Evolutionary conservation across 1,139 yeast genomes (phyloP).

Genomic region (Yamadazyma atmosphaerica): DNA sequence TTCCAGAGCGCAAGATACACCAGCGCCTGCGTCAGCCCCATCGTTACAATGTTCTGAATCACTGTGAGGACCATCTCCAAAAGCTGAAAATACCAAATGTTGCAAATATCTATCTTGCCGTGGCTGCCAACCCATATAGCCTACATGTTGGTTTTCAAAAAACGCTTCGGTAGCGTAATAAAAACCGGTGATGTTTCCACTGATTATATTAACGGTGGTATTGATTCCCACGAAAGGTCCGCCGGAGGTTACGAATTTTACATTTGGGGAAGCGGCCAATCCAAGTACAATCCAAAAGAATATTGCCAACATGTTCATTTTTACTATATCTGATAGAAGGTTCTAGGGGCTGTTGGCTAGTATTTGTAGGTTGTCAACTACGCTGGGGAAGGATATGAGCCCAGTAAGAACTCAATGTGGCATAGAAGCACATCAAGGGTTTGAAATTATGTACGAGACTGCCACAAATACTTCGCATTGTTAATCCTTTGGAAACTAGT

Average conservation of each 20-base stretch:
- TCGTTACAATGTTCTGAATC: conserved; percentile 7
- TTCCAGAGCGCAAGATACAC: conserved; percentile 11
- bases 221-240: not conserved
- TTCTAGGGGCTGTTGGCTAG: too few species aligned
- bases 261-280: not conserved
- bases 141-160: conserved; percentile 3
- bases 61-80: conserved; percentile 10
- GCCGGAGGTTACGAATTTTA: not conserved
- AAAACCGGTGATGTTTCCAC: conserved; percentile 9
- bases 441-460: too few species aligned
- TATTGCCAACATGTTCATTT: too few species aligned
- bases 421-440: too few species aligned
- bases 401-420: too few species aligned
- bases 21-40: conserved; percentile 14
- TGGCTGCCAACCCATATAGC: conserved; percentile 12
- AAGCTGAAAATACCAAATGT: conserved; percentile 9
- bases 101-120: conserved; percentile 4
- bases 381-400: too few species aligned
- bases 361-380: too few species aligned
- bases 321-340: too few species aligned
- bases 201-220: conserved; percentile 7
- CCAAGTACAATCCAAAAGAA: too few species aligned
- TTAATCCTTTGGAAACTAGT: too few species aligned
- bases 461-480: too few species aligned
- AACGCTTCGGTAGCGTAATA: conserved; percentile 9